These are phyloP conservation scores for Cyclospora cayetanensis DNA, from an alignment of 169 alveolate genomes.

Conservation along the genomic window DNA sequence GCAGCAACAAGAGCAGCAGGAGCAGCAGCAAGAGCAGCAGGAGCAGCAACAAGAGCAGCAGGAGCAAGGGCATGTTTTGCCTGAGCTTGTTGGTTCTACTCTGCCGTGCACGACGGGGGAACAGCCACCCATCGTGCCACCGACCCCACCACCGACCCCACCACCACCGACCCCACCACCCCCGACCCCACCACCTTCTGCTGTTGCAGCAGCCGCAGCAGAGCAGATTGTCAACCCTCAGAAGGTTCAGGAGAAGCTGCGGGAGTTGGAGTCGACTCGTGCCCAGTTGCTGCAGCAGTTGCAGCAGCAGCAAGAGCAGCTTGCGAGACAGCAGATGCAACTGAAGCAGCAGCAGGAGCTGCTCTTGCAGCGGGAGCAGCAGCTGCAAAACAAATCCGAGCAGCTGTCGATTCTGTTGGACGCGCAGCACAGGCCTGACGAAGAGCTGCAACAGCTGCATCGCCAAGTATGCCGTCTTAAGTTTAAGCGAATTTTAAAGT, in stretches of 20 bases:
- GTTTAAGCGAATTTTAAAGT: too few relatives aligned
- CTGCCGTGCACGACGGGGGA: too few relatives aligned
- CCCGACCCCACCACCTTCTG: too few relatives aligned
- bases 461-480: neutral
- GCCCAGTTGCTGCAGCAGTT: neutral
- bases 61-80: too few relatives aligned
- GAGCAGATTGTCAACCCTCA: too few relatives aligned
- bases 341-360: slow-evolving; percentile 23
- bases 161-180: too few relatives aligned
- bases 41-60: too few relatives aligned
- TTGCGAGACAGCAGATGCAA: slow-evolving; percentile 9
- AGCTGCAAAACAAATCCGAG: slow-evolving; percentile 44
- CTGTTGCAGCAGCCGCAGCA: neutral
- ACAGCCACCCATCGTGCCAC: too few relatives aligned
- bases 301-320: slow-evolving; percentile 29
- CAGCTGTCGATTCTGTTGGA: slow-evolving; percentile 26
- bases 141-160: too few relatives aligned
- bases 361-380: slow-evolving; percentile 56
- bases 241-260: neutral
- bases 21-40: too few relatives aligned
- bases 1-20: neutral
- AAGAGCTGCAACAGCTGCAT: slow-evolving; percentile 23
- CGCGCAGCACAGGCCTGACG: slow-evolving; percentile 21
- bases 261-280: neutral
- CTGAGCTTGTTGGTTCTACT: too few relatives aligned